These are phyloP conservation scores for Gonium pectorale DNA, from an alignment of 139 green algal species.

Conservation along the genomic window DNA sequence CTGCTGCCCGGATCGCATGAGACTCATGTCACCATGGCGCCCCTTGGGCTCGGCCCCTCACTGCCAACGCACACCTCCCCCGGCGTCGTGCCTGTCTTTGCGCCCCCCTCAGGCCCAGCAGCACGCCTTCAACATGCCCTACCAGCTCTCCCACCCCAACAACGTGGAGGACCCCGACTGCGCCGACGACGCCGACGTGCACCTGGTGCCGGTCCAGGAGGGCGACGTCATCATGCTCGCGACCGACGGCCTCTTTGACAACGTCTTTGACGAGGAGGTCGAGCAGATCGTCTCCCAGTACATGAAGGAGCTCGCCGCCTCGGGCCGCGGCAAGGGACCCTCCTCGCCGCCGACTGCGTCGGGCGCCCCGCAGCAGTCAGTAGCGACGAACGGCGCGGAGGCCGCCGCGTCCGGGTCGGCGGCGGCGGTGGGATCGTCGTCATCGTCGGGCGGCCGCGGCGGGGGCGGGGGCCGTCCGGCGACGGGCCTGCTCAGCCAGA, in stretches of 20 bases:
- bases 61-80: no score
- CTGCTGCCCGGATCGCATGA: no score
- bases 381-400: no score
- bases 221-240: slow-evolving; percentile 82
- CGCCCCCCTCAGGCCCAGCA: slow-evolving; percentile 76
- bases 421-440: neutral
- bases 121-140: slow-evolving; percentile 98
- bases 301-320: slow-evolving; percentile 17
- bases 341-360: neutral
- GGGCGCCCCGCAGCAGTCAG: neutral
- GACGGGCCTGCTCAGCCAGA: slow-evolving; percentile 33
- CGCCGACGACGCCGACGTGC: slow-evolving; percentile 69
- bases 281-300: slow-evolving; percentile 25
- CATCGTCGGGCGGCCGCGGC: neutral
- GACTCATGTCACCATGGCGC: no score
- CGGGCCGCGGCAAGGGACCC: slow-evolving; percentile 19
- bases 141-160: slow-evolving; percentile 79
- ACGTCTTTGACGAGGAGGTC: slow-evolving; percentile 96
- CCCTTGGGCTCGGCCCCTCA: no score
- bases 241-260: slow-evolving; percentile 97
- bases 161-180: slow-evolving; percentile 74
- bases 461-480: neutral
- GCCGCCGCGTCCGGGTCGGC: neutral
- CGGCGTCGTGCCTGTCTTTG: no score
- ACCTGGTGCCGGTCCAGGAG: slow-evolving; percentile 54